Evolutionary conservation across 192 early-diverging fungal species (phyloP).

Genomic region (Umbelopsis sp.): DNA sequence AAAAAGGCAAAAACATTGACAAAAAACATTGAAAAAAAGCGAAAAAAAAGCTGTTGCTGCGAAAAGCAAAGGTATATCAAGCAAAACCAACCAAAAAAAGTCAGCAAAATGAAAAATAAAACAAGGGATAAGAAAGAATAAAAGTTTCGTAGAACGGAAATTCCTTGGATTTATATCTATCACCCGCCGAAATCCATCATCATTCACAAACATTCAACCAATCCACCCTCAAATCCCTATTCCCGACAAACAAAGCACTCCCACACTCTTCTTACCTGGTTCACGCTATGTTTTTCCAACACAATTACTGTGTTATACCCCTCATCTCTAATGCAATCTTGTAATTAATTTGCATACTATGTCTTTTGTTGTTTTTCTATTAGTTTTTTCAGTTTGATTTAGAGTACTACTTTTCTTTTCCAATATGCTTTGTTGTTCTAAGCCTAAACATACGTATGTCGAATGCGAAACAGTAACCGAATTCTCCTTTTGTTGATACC

Average conservation of each 20-base stretch:
- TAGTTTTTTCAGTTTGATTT: neutral
- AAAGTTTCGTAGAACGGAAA: too few species aligned
- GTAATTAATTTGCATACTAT: slow-evolving; percentile 16
- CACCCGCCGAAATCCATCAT: neutral
- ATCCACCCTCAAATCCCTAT: too few species aligned
- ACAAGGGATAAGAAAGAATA: too few species aligned
- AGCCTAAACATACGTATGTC: neutral
- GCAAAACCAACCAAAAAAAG: too few species aligned
- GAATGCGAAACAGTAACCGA: neutral
- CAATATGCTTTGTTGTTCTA: slow-evolving; percentile 10
- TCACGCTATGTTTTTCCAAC: slow-evolving; percentile 15
- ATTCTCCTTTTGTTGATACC: neutral
- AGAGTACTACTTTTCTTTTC: neutral
- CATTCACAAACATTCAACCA: neutral
- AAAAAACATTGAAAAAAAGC: too few species aligned
- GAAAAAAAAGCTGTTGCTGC: too few species aligned
- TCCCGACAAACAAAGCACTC: neutral
- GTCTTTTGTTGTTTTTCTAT: slow-evolving; percentile 5
- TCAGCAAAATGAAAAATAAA: too few species aligned
- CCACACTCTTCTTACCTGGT: neutral
- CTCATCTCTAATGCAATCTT: neutral
- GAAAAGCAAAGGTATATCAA: too few species aligned
- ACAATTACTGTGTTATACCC: slow-evolving; percentile 6
- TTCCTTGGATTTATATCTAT: too few species aligned
- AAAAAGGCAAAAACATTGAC: neutral